phyloP scores from a whole-genome alignment of 2,329 filamentous ascomycete species.

The Sclerotinia minor region DNA sequence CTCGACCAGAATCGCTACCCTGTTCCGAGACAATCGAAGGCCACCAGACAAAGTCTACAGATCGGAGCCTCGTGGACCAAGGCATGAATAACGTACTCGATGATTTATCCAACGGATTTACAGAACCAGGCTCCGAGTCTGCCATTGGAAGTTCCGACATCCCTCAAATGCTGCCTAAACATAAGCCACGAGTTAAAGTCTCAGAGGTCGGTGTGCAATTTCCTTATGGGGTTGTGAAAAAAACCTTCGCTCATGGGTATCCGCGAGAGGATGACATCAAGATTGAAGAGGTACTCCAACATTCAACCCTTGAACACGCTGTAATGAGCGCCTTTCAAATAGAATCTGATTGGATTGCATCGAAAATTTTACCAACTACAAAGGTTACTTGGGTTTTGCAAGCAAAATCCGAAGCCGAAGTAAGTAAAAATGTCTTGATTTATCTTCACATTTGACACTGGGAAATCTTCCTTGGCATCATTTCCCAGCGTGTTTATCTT shows the following conservation, averaged over 20 bases:
- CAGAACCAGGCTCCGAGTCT: background rate
- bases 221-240: conserved; percentile 67
- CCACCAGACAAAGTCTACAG: background rate
- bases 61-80: background rate
- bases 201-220: conserved; percentile 37
- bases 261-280: conserved; percentile 73
- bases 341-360: conserved; percentile 59
- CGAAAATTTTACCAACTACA: conserved; percentile 64
- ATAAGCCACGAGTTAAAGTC: conserved; percentile 21
- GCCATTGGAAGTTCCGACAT: background rate
- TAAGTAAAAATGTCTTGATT: conserved; percentile 41
- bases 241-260: conserved; percentile 72
- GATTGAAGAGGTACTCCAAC: conserved; percentile 83
- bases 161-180: background rate
- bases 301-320: conserved; percentile 68
- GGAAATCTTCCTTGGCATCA: background rate
- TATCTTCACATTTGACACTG: background rate
- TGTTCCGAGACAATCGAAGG: background rate
- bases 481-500: background rate
- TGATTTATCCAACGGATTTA: background rate
- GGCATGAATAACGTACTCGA: background rate
- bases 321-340: conserved; percentile 86
- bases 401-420: conserved; percentile 54
- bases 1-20: background rate
- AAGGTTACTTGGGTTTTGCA: conserved; percentile 63